phyloP scores from a whole-genome alignment of 2,329 filamentous ascomycete species.

The Aspergillus pseudonomiae region DNA sequence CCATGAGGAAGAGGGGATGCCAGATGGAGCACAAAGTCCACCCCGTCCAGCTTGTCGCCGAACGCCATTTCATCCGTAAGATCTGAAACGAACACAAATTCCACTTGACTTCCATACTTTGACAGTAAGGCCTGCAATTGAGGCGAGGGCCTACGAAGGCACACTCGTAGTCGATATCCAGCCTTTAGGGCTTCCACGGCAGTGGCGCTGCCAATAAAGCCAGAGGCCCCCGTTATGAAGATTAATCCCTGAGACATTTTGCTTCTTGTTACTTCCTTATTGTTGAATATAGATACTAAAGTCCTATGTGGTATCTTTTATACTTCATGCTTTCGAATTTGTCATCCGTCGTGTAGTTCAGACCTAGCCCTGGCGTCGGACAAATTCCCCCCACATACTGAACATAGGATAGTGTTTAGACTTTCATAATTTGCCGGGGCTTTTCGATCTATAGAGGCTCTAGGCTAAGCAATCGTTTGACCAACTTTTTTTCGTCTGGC shows the following conservation, averaged over 20 bases:
- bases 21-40: slow-evolving; percentile 30
- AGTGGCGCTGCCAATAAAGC: slow-evolving; percentile 30
- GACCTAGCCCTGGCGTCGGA: too few species aligned
- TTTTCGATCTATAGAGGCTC: too few species aligned
- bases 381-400: too few species aligned
- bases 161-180: slow-evolving; percentile 26
- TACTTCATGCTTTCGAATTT: too few species aligned
- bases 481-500: too few species aligned
- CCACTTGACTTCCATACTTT: slow-evolving; percentile 16
- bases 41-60: slow-evolving; percentile 21
- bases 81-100: slow-evolving; percentile 26
- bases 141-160: slow-evolving; percentile 15
- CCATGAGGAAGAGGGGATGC: slow-evolving; percentile 27
- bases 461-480: too few species aligned
- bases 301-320: too few species aligned
- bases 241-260: slow-evolving; percentile 21
- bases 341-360: too few species aligned
- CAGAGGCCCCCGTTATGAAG: slow-evolving; percentile 31
- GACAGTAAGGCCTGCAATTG: slow-evolving; percentile 20
- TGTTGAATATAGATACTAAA: too few species aligned
- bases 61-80: slow-evolving; percentile 24
- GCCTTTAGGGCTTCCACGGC: slow-evolving; percentile 24
- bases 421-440: too few species aligned
- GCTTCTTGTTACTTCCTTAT: too few species aligned
- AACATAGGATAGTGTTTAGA: too few species aligned